phyloP scores from a whole-genome alignment of 2,329 filamentous ascomycete species.

The Sporothrix schenckii region DNA sequence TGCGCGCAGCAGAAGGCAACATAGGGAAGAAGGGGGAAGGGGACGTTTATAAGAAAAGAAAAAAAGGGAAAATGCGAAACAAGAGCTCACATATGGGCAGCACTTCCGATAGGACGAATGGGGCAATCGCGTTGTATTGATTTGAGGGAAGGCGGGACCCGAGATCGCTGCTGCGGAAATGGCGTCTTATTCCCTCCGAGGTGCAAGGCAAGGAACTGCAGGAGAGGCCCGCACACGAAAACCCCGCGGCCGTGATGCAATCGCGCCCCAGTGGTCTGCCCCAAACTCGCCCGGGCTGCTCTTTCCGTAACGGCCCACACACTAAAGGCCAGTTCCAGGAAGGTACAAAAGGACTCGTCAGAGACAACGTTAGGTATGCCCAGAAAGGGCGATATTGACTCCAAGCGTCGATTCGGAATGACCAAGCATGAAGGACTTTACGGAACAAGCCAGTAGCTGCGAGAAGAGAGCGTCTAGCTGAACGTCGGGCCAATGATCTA shows the following conservation, averaged over 20 bases:
- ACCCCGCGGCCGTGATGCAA: slow-evolving; percentile 33
- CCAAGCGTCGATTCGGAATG: not conserved
- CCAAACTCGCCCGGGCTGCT: slow-evolving; percentile 1
- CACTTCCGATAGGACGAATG: not conserved
- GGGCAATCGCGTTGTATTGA: slow-evolving; percentile 13
- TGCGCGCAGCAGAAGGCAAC: slow-evolving; percentile 29
- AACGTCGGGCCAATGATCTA: not conserved
- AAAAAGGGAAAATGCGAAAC: not conserved
- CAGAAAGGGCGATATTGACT: not conserved
- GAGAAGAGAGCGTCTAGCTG: not conserved
- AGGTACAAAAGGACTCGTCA: too few relatives aligned
- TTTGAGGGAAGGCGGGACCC: not conserved
- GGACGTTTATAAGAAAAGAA: not conserved
- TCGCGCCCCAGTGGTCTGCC: not conserved
- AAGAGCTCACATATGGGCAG: not conserved
- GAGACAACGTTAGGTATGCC: not conserved
- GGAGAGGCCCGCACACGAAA: slow-evolving; percentile 14
- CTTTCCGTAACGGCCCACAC: slow-evolving; percentile 14
- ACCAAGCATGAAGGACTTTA: not conserved
- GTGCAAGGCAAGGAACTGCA: not conserved
- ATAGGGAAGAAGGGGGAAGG: slow-evolving; percentile 11
- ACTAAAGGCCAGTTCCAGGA: not conserved
- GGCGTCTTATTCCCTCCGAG: slow-evolving; percentile 9
- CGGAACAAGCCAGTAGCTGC: not conserved
- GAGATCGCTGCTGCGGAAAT: slow-evolving; percentile 21